Percentiles rank a stretch among this genome's conserved stretches.
phyloP scores from a whole-genome alignment of 371 early-diverging fungal genomes.

The Haplosporangium sp. region DNA sequence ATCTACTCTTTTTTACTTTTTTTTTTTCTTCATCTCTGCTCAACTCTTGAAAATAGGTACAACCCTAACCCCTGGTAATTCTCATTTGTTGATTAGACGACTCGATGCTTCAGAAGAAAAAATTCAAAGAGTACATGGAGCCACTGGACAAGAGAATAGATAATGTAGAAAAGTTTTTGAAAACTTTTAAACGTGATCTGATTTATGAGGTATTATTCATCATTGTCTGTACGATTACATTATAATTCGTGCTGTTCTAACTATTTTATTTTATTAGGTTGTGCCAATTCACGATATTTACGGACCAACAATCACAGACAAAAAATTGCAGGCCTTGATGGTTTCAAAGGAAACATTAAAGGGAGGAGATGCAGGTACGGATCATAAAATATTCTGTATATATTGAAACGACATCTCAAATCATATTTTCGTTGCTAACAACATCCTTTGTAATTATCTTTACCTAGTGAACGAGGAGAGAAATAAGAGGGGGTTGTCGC shows the following conservation, averaged over 20 bases:
- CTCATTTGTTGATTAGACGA: conserved; percentile 56
- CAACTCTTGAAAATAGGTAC: no score
- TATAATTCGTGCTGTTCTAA: neutral
- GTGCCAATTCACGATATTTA: conserved; percentile 85
- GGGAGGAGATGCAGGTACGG: conserved; percentile 79
- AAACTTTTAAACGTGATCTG: conserved; percentile 63
- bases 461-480: conserved; percentile 72
- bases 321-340: conserved; percentile 82
- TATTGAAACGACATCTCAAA: no score
- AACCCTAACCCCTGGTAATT: no score
- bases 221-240: no score
- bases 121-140: conserved; percentile 76
- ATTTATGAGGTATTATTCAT: conserved; percentile 53
- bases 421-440: no score
- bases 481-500: conserved; percentile 59
- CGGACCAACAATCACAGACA: conserved; percentile 89
- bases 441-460: no score
- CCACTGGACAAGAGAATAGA: conserved; percentile 73
- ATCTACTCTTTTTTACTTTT: conserved; percentile 4
- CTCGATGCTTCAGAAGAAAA: conserved; percentile 78
- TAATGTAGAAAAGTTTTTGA: conserved; percentile 71
- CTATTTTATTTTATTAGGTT: conserved; percentile 54
- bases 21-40: neutral
- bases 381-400: no score
- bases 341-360: conserved; percentile 89